Conservation (phyloP, 1,284 basidiomycete species). For the Cryptococcus wingfieldii region DNA sequence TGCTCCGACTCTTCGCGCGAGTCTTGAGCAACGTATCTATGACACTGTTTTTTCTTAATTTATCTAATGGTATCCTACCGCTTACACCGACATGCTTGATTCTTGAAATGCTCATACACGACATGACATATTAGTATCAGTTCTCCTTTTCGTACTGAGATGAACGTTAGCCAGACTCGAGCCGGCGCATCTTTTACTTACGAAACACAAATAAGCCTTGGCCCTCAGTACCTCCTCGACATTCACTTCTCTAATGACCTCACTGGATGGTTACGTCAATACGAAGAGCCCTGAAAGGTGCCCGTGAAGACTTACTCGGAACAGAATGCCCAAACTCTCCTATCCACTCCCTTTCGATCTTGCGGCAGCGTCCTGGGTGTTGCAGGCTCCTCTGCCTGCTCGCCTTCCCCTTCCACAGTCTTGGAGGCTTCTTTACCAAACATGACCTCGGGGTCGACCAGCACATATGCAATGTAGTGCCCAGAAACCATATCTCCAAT, state of each 20-base stretch:
- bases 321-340: conserved; percentile 79
- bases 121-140: not conserved
- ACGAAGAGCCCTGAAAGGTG: not conserved
- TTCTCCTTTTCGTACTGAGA: not conserved
- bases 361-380: not conserved
- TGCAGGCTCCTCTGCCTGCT: not conserved
- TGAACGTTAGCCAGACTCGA: not conserved
- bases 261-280: conserved; percentile 39
- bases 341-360: conserved; percentile 29
- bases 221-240: conserved; percentile 83
- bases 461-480: conserved; percentile 70
- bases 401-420: not conserved
- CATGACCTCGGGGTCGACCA: conserved; percentile 42
- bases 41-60: too few species aligned
- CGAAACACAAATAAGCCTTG: conserved; percentile 72
- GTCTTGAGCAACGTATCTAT: too few species aligned
- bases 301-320: conserved; percentile 54
- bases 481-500: conserved; percentile 81
- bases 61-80: too few species aligned
- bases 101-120: not conserved
- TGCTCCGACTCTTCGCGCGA: too few species aligned
- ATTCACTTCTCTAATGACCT: conserved; percentile 68
- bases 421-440: conserved; percentile 14
- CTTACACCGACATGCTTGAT: too few species aligned
- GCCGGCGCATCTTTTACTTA: conserved; percentile 19